phyloP scores from a whole-genome alignment of 345 rosid genomes.

The Xanthoceras sorbifolium region DNA sequence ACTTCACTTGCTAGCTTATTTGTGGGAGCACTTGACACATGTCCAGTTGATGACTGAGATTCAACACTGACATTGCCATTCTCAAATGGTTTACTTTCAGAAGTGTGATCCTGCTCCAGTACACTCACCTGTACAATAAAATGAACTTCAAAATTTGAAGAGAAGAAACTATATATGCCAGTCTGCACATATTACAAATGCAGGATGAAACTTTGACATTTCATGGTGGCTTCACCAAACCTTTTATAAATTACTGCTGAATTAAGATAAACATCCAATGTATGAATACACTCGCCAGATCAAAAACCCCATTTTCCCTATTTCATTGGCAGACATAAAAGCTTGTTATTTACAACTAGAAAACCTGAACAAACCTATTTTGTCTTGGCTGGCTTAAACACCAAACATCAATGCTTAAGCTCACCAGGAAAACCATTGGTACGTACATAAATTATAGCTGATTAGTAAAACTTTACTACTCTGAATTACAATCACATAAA shows the following conservation, averaged over 20 bases:
- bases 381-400: neutral
- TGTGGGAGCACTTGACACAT: conserved; percentile 30
- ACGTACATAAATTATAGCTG: neutral
- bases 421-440: neutral
- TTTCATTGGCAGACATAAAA: neutral
- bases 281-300: neutral
- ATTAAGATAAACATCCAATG: neutral
- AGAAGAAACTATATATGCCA: conserved; percentile 10
- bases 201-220: conserved; percentile 9
- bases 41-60: conserved; percentile 29
- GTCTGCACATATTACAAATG: conserved; percentile 1
- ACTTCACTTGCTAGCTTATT: conserved; percentile 27
- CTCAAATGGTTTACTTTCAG: conserved; percentile 42
- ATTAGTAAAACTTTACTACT: neutral
- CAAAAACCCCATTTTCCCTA: neutral
- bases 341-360: neutral
- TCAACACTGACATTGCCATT: conserved; percentile 41
- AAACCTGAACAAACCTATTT: conserved; percentile 1
- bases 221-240: conserved; percentile 1
- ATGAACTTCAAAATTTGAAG: conserved; percentile 21
- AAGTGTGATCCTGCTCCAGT: conserved; percentile 35
- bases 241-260: neutral
- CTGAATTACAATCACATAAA: neutral
- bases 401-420: neutral
- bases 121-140: conserved; percentile 44